A percentile compares a stretch with the other conserved stretches of the same genome.
Evolutionary conservation across 495 filamentous ascomycete genomes (phyloP).

Genomic region (Thermothielavioides terrestris): DNA sequence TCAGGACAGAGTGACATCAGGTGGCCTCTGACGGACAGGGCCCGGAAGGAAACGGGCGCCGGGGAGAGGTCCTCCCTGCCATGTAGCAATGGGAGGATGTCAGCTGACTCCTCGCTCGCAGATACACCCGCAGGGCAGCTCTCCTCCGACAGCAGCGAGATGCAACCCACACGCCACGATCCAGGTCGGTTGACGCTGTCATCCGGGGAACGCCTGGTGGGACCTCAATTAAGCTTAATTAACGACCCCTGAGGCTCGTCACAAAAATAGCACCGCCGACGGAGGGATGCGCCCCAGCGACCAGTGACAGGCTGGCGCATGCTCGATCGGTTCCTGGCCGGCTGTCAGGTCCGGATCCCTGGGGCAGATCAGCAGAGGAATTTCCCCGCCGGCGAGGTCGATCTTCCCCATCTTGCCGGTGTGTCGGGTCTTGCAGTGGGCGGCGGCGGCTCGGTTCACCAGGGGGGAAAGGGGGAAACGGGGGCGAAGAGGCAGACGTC

Average conservation of each 20-base stretch:
- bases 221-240: constrained; percentile 36
- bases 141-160: constrained; percentile 10
- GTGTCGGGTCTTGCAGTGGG: constrained; percentile 16
- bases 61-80: background rate
- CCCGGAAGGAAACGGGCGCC: too few species aligned
- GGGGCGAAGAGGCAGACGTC: background rate
- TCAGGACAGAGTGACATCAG: too few species aligned
- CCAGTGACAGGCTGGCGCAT: too few species aligned
- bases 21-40: too few species aligned
- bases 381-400: background rate
- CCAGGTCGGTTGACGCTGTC: constrained; percentile 14
- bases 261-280: constrained; percentile 33
- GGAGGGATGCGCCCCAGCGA: background rate
- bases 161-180: constrained; percentile 9
- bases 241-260: constrained; percentile 19
- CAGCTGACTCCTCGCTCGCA: constrained; percentile 17
- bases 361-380: constrained; percentile 5
- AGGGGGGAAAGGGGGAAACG: too few species aligned
- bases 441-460: background rate
- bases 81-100: background rate
- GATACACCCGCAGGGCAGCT: too few species aligned
- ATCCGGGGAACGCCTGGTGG: constrained; percentile 9
- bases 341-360: background rate
- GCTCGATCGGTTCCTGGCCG: background rate
- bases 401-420: background rate